Conservation (phyloP, 306 rosid species). For the Macrotyloma uniflorum region DNA sequence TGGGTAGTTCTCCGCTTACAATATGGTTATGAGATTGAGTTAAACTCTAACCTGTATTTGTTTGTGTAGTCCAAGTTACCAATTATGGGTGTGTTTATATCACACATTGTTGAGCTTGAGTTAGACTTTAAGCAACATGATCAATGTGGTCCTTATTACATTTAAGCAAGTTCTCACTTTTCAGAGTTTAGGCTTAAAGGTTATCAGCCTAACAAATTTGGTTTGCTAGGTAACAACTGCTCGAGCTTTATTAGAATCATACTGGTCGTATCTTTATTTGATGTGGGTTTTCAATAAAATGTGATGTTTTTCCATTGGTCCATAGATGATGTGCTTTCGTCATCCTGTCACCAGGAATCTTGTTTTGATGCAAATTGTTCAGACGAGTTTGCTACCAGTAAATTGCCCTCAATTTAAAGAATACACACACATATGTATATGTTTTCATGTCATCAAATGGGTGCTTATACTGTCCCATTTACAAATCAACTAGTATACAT, state of each 20-base stretch:
- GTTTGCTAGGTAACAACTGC: neutral
- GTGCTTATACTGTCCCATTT: neutral
- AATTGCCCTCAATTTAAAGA: constrained; percentile 15
- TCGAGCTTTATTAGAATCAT: neutral
- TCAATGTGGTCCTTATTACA: neutral
- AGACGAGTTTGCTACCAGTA: neutral
- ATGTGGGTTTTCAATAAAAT: neutral
- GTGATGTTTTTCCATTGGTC: constrained; percentile 5
- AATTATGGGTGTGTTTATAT: no score
- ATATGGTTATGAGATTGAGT: neutral
- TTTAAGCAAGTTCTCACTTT: neutral
- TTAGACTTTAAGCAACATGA: neutral
- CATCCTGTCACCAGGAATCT: neutral
- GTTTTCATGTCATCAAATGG: constrained; percentile 27
- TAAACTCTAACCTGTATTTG: neutral
- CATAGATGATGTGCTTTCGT: constrained; percentile 3
- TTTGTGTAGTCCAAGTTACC: no score
- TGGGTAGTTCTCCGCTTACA: neutral
- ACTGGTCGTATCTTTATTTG: neutral
- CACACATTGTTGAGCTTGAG: no score
- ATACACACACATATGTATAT: no score
- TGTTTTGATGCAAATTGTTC: constrained; percentile 10
- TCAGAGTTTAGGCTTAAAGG: neutral
- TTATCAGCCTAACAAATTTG: neutral
- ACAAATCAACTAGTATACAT: constrained; percentile 7